A percentile compares a stretch with the other conserved stretches of the same genome.
phyloP scores from a whole-genome alignment of 805 yeast species.

The Candida sanyiensis region DNA sequence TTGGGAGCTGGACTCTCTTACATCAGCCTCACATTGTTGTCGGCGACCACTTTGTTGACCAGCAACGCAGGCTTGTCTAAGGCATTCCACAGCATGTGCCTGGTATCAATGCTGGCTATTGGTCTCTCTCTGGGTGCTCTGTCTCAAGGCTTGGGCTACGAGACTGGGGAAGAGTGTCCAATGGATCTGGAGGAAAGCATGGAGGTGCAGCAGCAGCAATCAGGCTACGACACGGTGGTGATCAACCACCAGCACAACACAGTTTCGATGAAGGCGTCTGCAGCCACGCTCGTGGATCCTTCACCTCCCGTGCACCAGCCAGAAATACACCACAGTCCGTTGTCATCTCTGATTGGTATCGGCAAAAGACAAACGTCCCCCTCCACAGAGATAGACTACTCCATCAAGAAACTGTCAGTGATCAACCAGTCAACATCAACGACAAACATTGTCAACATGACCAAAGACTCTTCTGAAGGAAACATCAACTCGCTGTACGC shows the following conservation, averaged over 20 bases:
- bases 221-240: not conserved
- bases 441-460: conserved; percentile 6
- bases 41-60: not conserved
- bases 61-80: conserved; percentile 2
- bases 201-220: not conserved
- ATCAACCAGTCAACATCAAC: conserved; percentile 22
- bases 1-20: conserved; percentile 25
- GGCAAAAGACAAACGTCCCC: not conserved
- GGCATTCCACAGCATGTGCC: conserved; percentile 10
- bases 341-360: not conserved
- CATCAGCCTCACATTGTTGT: conserved; percentile 6
- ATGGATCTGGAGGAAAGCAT: not conserved
- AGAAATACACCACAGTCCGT: not conserved
- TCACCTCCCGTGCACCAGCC: not conserved
- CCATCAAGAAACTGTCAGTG: conserved; percentile 21
- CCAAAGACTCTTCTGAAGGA: conserved; percentile 2
- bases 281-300: conserved; percentile 24
- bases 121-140: conserved; percentile 10
- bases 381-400: conserved; percentile 8
- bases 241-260: not conserved
- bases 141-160: not conserved
- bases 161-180: not conserved
- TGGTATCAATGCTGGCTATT: conserved; percentile 8
- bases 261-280: conserved; percentile 24
- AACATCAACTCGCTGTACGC: conserved; percentile 1